Evolutionary conservation across 352 stramenopile species (phyloP).

Genomic region (Aphanomyces stellatus): DNA sequence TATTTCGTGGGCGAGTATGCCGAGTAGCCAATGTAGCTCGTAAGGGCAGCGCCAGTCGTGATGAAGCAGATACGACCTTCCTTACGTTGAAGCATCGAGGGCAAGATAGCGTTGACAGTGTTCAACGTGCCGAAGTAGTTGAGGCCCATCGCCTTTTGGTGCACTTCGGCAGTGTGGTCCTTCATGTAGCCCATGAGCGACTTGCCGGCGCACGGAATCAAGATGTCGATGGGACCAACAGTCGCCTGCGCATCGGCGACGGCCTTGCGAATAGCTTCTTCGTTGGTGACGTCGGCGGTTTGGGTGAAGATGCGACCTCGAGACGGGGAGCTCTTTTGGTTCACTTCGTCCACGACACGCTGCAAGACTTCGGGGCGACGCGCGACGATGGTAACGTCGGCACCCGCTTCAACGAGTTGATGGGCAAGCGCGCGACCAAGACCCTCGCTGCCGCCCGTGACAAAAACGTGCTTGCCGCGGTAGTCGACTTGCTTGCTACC

Average conservation of each 20-base stretch:
- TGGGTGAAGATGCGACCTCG: constrained; percentile 43
- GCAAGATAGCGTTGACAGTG: constrained; percentile 69
- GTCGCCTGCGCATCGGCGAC: constrained; percentile 59
- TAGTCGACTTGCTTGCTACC: not conserved
- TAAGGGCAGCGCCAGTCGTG: constrained; percentile 53
- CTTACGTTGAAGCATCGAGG: constrained; percentile 53
- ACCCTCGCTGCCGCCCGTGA: not conserved
- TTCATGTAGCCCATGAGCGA: constrained; percentile 63
- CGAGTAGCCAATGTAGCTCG: constrained; percentile 76
- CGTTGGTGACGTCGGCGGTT: constrained; percentile 65
- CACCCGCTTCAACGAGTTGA: constrained; percentile 1
- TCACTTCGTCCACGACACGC: constrained; percentile 1
- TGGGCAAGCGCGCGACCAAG: not conserved
- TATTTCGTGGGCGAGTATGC: constrained; percentile 80
- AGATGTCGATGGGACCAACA: constrained; percentile 56
- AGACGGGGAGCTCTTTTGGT: not conserved
- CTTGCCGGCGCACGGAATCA: constrained; percentile 60
- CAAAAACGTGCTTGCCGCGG: constrained; percentile 4
- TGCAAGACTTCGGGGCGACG: constrained; percentile 10
- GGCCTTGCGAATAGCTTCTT: constrained; percentile 43
- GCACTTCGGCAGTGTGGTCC: constrained; percentile 57
- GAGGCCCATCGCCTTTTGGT: constrained; percentile 75
- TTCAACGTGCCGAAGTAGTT: constrained; percentile 83
- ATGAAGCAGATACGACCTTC: constrained; percentile 64
- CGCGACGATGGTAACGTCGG: constrained; percentile 15